Percentiles rank a stretch among this genome's conserved stretches.
Evolutionary conservation across 768 basidiomycete genomes (phyloP).

Genomic region (Kwoniella sp.): DNA sequence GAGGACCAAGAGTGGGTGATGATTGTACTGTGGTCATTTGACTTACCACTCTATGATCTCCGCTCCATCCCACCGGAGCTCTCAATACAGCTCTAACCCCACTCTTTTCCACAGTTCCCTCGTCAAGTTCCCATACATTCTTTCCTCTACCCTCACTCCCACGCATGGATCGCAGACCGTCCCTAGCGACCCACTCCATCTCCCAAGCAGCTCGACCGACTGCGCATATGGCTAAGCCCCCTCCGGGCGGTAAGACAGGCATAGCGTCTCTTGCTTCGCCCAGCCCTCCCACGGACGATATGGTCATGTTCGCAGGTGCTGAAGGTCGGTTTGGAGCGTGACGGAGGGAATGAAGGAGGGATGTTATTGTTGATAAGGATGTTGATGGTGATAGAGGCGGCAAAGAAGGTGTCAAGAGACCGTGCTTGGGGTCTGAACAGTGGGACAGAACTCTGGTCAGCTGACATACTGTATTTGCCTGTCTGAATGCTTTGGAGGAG

Average conservation of each 20-base stretch:
- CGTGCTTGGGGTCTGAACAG: slow-evolving; percentile 40
- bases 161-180: background rate
- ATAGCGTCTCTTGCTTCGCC: slow-evolving; percentile 42
- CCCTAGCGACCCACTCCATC: slow-evolving; percentile 24
- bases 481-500: too few species aligned
- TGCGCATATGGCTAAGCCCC: slow-evolving; percentile 47
- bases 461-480: background rate
- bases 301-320: slow-evolving; percentile 36
- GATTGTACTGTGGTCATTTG: too few species aligned
- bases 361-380: slow-evolving; percentile 31
- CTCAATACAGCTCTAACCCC: slow-evolving; percentile 39
- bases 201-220: slow-evolving; percentile 47
- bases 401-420: slow-evolving; percentile 47
- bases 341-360: slow-evolving; percentile 30
- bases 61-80: slow-evolving; percentile 48
- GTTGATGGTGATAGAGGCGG: slow-evolving; percentile 39
- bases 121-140: slow-evolving; percentile 24
- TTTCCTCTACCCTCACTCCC: slow-evolving; percentile 15
- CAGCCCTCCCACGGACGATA: slow-evolving; percentile 44
- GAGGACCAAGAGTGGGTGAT: too few species aligned
- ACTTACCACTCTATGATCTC: slow-evolving; percentile 51
- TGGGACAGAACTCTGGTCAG: background rate
- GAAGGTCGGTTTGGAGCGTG: slow-evolving; percentile 27
- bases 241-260: slow-evolving; percentile 49
- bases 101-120: slow-evolving; percentile 28